Conservation (phyloP, 306 rosid genomes). For the Astragalus glycyphyllos region DNA sequence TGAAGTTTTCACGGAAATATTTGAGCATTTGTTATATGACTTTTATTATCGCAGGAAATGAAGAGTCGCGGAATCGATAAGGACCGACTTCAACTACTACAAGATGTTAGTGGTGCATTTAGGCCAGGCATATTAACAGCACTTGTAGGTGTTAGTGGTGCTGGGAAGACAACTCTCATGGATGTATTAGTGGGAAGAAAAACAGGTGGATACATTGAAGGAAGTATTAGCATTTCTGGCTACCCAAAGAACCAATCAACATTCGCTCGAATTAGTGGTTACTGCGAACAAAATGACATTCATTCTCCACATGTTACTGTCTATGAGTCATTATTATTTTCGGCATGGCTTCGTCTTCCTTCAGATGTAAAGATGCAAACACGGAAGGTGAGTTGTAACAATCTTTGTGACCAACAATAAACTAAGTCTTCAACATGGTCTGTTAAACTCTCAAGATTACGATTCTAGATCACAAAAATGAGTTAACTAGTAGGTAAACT, state of each 20-base stretch:
- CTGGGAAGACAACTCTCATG: constrained; percentile 72
- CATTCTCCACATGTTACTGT: constrained; percentile 64
- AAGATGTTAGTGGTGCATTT: constrained; percentile 67
- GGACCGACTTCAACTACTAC: constrained; percentile 68
- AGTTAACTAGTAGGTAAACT: too few species aligned
- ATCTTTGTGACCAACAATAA: background rate
- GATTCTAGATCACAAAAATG: too few species aligned
- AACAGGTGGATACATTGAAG: constrained; percentile 61
- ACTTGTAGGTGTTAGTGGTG: constrained; percentile 69
- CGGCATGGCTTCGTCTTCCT: constrained; percentile 68
- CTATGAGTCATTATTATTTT: constrained; percentile 60
- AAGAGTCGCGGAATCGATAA: constrained; percentile 60
- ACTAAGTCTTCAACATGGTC: too few species aligned
- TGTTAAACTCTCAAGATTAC: too few species aligned
- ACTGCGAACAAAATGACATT: constrained; percentile 66
- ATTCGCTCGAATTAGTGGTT: constrained; percentile 61
- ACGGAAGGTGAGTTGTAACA: constrained; percentile 30
- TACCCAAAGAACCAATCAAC: constrained; percentile 63
- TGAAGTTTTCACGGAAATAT: background rate
- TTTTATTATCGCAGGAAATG: constrained; percentile 63
- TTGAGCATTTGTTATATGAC: background rate
- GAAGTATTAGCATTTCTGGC: constrained; percentile 65
- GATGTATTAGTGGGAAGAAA: constrained; percentile 73
- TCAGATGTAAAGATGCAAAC: constrained; percentile 40
- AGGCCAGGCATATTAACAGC: constrained; percentile 69